Evolutionary conservation across 2,329 filamentous ascomycete genomes (phyloP), one percentile per base, ranked within the genome.

Genomic region (Myriangium duriaei): DNA sequence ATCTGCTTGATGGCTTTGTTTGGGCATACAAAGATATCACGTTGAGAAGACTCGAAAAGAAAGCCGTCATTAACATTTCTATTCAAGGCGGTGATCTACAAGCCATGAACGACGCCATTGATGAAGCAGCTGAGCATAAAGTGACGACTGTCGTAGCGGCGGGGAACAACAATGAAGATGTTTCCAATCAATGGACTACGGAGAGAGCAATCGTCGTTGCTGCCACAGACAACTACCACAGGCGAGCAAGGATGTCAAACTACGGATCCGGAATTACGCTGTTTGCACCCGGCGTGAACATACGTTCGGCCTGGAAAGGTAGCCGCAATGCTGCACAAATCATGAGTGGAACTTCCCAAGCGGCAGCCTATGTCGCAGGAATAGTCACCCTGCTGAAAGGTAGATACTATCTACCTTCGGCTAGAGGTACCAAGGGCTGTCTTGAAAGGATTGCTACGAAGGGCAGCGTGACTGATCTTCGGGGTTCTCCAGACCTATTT

Each of bases 321-420:
- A 51, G 50, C 32, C 57, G 51, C 28, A 67, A 58, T 13, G 62
- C 68, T 13, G 65, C 52, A 51, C 56, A 56, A 32, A 61, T 49
- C 21, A 62, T 74, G 47, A 67, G 62, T 13, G 75, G 74, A 26
- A 79, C 76, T 4, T 74, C 68, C 28, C 77, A 77, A 73, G 76
- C 78, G 21, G 69, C 69, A 10, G 78, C 78, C 1, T 77, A 81
- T 52, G 68, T 82, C 39, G 70, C 73, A 31, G 79, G 79, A 34
- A 63, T 82, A 5, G 74, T 74, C n/a, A 76, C 75, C 31, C 82
- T 81, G 57, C 60, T 43, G 41, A 5, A 30, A 12, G 9, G 32
- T 32, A 15, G 16, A 33, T 10, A 24, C 33, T 11, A 40, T 26
- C n/a, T 40, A 32, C 13, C 24, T 31, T 26, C 31, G 28, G 15